Conservation (phyloP, 1,284 basidiomycete species). For the Cutaneotrichosporon daszewskae region DNA sequence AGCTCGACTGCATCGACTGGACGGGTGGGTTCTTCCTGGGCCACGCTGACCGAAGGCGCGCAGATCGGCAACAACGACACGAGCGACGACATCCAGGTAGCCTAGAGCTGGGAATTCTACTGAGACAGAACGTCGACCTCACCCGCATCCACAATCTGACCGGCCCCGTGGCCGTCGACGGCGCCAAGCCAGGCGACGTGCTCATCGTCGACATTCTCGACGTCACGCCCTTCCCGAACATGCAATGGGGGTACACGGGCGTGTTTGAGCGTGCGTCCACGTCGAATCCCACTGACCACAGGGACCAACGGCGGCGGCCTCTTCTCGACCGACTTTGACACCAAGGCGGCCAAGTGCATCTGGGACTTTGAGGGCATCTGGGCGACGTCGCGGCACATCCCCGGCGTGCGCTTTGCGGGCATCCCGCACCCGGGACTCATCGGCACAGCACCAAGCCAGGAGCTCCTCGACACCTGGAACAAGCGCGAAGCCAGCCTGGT, state of each 20-base stretch:
- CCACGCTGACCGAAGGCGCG: background rate
- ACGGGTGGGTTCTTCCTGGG: constrained; percentile 52
- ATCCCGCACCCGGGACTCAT: constrained; percentile 70
- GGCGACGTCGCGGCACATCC: constrained; percentile 66
- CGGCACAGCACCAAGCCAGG: constrained; percentile 67
- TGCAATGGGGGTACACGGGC: constrained; percentile 75
- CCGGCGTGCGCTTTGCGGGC: constrained; percentile 70
- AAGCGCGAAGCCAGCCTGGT: constrained; percentile 63
- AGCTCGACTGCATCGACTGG: constrained; percentile 71
- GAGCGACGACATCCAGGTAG: constrained; percentile 33
- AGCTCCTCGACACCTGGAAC: constrained; percentile 68
- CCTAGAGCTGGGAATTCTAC: background rate
- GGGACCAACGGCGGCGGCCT: constrained; percentile 73
- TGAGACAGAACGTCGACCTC: constrained; percentile 39
- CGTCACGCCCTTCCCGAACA: constrained; percentile 66
- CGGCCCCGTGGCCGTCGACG: constrained; percentile 67
- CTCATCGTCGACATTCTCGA: constrained; percentile 65
- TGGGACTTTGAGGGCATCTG: constrained; percentile 72
- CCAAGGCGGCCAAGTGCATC: constrained; percentile 65
- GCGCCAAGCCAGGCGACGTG: constrained; percentile 71
- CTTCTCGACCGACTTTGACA: constrained; percentile 50
- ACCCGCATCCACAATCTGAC: constrained; percentile 67
- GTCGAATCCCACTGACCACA: constrained; percentile 58
- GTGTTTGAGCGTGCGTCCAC: constrained; percentile 24
- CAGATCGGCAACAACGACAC: constrained; percentile 71